Base-by-base conservation (phyloP, 164 flowering plant genomes). In the Vitis amurensis region DNA sequence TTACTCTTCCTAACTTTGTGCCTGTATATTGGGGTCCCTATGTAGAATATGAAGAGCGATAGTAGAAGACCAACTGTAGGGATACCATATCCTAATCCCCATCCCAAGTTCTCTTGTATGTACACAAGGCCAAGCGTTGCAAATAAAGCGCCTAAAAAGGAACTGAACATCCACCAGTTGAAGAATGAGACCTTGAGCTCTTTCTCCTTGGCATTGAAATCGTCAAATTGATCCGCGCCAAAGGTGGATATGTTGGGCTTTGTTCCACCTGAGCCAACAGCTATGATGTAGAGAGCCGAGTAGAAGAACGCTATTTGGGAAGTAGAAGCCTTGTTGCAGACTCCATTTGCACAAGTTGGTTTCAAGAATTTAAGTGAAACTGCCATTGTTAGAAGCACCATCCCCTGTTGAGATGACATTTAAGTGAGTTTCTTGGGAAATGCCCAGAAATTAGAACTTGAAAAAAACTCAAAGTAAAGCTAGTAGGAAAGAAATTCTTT, bases 101-200 rank as follows among this genome's bases (percentile, higher is more conserved):
- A 91, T 1, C 96, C 91, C 64, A 90, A 13, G 63, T 91, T 90
- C 70, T 94, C 97, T 77, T 93, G 97, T 27, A 94, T 80, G 74
- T 91, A 94, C 2, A 91, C 93, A 49, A 94, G 93, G 13, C 88
- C 89, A 1, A 90, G 52, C 0, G 93, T 88, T 3, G 98, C 97
- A 67, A 81, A 16, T 12, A 91, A 64, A 8, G 88, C 91, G 10
- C 97, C 97, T 3, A 82, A 31, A 74, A 91, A 91, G 10, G 91
- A 65, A 73, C 94, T 87, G 74, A 94, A 91, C 94, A 91, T 86
- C 98, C 94, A 93, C 98, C 97, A 91, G 59, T 93, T 93, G 82
- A 93, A 93, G 84, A 93, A 93, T 1, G 97, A 93, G 63, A 70
- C 86, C 63, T 91, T 93, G 59, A 86, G 85, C 61, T 76, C 56